These are phyloP conservation scores for Penicillium hordei DNA, from an alignment of 2,329 filamentous ascomycete genomes.

Conservation along the genomic window DNA sequence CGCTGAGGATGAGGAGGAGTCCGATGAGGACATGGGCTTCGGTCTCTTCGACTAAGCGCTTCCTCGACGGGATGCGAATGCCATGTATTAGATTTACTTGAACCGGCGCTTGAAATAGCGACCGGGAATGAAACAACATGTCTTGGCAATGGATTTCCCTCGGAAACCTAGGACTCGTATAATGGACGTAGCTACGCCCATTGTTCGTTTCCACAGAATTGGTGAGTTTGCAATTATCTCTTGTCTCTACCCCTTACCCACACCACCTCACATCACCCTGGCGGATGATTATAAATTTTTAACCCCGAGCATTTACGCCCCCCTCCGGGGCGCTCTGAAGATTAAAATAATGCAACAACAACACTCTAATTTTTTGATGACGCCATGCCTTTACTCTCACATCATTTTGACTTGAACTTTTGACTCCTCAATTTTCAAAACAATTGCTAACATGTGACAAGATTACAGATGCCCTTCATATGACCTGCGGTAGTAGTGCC, in stretches of 20 bases:
- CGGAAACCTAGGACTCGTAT: slow-evolving; percentile 24
- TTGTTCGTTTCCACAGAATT: slow-evolving; percentile 28
- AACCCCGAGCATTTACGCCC: slow-evolving; percentile 56
- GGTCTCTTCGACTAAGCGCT: slow-evolving; percentile 70
- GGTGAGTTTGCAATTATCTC: slow-evolving; percentile 27
- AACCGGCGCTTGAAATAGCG: slow-evolving; percentile 31
- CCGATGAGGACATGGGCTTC: slow-evolving; percentile 66
- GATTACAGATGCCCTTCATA: slow-evolving; percentile 16
- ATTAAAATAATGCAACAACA: slow-evolving; percentile 60
- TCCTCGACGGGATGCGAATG: slow-evolving; percentile 31
- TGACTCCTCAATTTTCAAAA: slow-evolving; percentile 10
- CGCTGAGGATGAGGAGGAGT: slow-evolving; percentile 66
- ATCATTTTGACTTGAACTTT: slow-evolving; percentile 11
- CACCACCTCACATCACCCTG: slow-evolving; percentile 17
- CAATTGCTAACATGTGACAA: slow-evolving; percentile 26
- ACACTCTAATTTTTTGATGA: slow-evolving; percentile 75
- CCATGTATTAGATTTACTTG: slow-evolving; percentile 42
- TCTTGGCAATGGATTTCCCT: slow-evolving; percentile 27
- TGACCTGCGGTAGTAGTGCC: slow-evolving; percentile 7
- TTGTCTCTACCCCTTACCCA: neutral
- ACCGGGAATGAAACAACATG: slow-evolving; percentile 34
- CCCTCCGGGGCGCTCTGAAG: slow-evolving; percentile 51
- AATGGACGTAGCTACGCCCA: slow-evolving; percentile 38
- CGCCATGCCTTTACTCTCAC: slow-evolving; percentile 26
- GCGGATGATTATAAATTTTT: slow-evolving; percentile 66